These are phyloP conservation scores for Plantago coronopus DNA, from an alignment of 305 asterid genomes.

Conservation along the genomic window DNA sequence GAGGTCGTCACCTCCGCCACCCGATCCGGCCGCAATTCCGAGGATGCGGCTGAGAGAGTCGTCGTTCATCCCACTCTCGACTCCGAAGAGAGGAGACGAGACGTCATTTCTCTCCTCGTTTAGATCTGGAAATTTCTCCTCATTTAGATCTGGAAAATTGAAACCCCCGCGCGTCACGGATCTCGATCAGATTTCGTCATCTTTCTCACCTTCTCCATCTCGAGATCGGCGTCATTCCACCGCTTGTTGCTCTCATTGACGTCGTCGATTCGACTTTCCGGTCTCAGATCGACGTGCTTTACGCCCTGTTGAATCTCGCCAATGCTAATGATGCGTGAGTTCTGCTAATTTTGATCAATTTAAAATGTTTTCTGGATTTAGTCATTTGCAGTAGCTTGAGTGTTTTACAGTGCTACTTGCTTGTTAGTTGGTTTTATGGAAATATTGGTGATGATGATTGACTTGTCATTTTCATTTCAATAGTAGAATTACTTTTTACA, in stretches of 20 bases:
- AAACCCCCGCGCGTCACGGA: too few relatives aligned
- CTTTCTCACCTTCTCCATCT: too few relatives aligned
- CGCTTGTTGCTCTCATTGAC: conserved; percentile 70
- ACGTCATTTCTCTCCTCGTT: too few relatives aligned
- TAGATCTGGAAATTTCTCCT: too few relatives aligned
- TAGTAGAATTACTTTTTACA: neutral
- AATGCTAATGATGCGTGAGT: conserved; percentile 65
- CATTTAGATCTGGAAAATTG: too few relatives aligned
- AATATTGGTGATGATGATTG: neutral
- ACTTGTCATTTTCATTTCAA: conserved; percentile 9
- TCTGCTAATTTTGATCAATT: neutral
- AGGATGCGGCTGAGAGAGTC: conserved; percentile 38
- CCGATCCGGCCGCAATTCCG: conserved; percentile 40
- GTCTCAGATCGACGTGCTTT: conserved; percentile 65
- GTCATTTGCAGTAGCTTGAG: neutral
- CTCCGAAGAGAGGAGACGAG: conserved; percentile 53
- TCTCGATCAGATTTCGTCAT: too few relatives aligned
- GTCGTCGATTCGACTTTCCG: conserved; percentile 37
- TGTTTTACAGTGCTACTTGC: neutral
- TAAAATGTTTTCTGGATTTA: neutral
- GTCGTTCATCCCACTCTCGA: conserved; percentile 57
- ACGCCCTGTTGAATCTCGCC: conserved; percentile 80
- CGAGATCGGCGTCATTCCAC: conserved; percentile 95
- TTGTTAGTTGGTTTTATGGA: neutral
- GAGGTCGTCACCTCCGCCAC: conserved; percentile 1